Base-by-base conservation (phyloP, 805 yeast species). In the Saccharomycopsis javanensis region DNA sequence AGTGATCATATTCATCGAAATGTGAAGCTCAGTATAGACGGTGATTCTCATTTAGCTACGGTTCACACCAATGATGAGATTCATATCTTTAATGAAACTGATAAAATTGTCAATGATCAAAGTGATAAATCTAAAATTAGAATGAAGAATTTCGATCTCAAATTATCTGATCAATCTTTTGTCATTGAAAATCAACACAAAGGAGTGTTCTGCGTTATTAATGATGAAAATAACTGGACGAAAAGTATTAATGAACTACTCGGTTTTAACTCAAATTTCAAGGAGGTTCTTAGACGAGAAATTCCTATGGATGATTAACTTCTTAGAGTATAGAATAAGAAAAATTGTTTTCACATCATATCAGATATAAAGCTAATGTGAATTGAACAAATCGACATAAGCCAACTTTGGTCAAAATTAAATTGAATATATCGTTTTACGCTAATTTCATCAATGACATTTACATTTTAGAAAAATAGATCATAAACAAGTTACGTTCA, bases 181-280 rank as follows among this genome's bases (percentile, higher is more conserved):
- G 28, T 50, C n/a, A 38, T 56, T 31, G 61, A 63, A 27, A 38
- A 61, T 62, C 35, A 60, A 59, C 37, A 65, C 20, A 72, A 76
- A 13, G 96, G 96, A 0, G 82, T 91, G 15, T 90, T 94, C 83
- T 91, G 97, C 70, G 84, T 92, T 3, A 88, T 96, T 0, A 78
- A 82, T 59, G 77, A 85, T 6, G 88, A 84, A 61, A 85, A 86
- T 62, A 97, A 92, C 67, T 92, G 98, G 98, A 90, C 91, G 1
- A 79, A 79, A 58, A 96, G 96, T 34, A 82, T 92, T 56, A 92
- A 91, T 65, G 91, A 88, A 64, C 75, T 91, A 58, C 71, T 91
- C 50, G 97, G 97, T 1, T 91, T 91, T 76, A 91, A 91, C 68
- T 82, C 90, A 11, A 79, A 89, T 56, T 91, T 91, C 68, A 83